These are phyloP conservation scores for Aureobasidium zeae DNA, from an alignment of 2,329 filamentous ascomycete species.

Conservation along the genomic window DNA sequence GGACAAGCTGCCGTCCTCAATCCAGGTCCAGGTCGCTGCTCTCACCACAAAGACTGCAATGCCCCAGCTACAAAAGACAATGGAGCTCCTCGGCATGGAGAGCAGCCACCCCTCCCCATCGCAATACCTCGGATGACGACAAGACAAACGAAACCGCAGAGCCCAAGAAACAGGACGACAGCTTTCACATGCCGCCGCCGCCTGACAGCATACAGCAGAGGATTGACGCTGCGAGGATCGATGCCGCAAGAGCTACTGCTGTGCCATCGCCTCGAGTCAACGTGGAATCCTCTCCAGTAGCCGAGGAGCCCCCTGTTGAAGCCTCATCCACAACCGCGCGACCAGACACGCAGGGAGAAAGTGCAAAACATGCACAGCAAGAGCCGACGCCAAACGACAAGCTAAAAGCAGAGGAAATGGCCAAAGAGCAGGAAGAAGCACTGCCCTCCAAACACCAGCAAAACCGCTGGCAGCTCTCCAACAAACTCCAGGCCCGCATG, in stretches of 20 bases:
- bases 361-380: neutral
- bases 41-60: neutral
- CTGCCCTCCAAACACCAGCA: slow-evolving; percentile 46
- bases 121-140: slow-evolving; percentile 1
- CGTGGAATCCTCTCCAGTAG: neutral
- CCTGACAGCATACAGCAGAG: slow-evolving; percentile 1
- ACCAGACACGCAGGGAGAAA: neutral
- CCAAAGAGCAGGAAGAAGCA: slow-evolving; percentile 23
- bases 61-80: neutral
- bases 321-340: neutral
- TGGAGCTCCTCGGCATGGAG: slow-evolving; percentile 5
- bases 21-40: neutral
- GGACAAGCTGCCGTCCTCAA: slow-evolving; percentile 1
- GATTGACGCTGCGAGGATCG: slow-evolving; percentile 1
- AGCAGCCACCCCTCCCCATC: neutral
- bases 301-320: neutral
- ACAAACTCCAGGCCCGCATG: slow-evolving; percentile 64
- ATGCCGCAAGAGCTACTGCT: slow-evolving; percentile 2
- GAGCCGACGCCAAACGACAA: neutral
- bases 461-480: slow-evolving; percentile 48
- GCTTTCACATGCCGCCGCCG: slow-evolving; percentile 13
- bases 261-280: neutral
- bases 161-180: slow-evolving; percentile 3
- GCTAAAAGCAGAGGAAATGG: neutral
- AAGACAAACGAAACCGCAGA: slow-evolving; percentile 6